Conservation (phyloP, 176 grass and related monocot genomes). For the Saccharum spontaneum region DNA sequence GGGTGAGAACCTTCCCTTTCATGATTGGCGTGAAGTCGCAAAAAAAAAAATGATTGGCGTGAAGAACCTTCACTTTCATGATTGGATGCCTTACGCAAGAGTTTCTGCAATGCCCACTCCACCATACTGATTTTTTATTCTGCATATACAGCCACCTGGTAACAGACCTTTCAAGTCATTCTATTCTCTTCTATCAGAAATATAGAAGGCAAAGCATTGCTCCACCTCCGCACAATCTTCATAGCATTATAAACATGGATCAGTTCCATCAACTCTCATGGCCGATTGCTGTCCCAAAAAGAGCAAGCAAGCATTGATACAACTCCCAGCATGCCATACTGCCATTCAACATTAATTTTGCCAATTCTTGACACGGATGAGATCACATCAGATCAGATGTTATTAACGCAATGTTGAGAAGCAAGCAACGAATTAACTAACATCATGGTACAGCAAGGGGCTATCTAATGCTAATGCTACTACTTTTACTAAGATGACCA, state of each 20-base stretch:
- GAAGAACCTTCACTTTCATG: background rate
- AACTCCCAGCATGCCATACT: background rate
- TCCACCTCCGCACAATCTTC: background rate
- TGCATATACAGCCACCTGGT: background rate
- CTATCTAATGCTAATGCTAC: slow-evolving; percentile 22
- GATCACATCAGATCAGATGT: slow-evolving; percentile 28
- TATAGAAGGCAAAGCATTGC: background rate
- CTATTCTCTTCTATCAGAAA: background rate
- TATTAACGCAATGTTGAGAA: slow-evolving; percentile 33
- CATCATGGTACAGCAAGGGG: slow-evolving; percentile 22
- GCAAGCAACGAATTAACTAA: slow-evolving; percentile 33
- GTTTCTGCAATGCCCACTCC: background rate
- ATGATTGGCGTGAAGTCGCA: no score
- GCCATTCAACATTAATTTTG: background rate
- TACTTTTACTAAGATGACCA: slow-evolving; percentile 30
- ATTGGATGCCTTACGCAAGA: no score
- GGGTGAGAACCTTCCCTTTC: no score
- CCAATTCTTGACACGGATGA: slow-evolving; percentile 21
- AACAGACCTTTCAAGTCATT: background rate
- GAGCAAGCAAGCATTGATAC: slow-evolving; percentile 1
- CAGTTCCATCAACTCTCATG: background rate
- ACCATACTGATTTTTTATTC: background rate
- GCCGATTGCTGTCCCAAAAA: background rate
- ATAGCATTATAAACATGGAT: background rate
- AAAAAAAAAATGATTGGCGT: no score